These are phyloP conservation scores for Coemansia sp. DNA, from an alignment of 192 early-diverging fungal genomes.

Conservation along the genomic window DNA sequence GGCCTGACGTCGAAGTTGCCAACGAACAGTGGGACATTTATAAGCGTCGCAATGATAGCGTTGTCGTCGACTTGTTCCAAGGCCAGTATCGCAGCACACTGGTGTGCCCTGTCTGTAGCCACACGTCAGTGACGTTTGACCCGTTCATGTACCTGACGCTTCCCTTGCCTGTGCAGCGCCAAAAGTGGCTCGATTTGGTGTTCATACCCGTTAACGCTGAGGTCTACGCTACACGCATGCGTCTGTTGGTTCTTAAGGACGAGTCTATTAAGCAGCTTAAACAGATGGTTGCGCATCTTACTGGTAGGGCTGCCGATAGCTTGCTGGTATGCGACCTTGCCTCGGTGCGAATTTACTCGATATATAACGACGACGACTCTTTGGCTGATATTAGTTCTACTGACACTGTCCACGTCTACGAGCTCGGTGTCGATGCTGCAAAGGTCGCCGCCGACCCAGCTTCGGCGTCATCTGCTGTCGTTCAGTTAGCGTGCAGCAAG, in stretches of 20 bases:
- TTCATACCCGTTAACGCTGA: constrained; percentile 52
- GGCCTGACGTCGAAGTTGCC: constrained; percentile 70
- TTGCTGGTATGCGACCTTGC: constrained; percentile 42
- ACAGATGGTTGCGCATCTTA: constrained; percentile 59
- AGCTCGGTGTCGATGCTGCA: constrained; percentile 22
- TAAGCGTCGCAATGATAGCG: constrained; percentile 74
- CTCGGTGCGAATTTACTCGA: constrained; percentile 23
- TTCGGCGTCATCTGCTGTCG: constrained; percentile 9
- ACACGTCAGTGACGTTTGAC: constrained; percentile 78
- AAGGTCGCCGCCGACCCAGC: constrained; percentile 24
- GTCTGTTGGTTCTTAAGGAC: constrained; percentile 65
- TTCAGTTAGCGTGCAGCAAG: constrained; percentile 40
- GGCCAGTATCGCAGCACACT: constrained; percentile 69
- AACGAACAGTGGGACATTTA: constrained; percentile 74
- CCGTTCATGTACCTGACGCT: constrained; percentile 80
- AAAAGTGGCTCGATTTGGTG: constrained; percentile 57
- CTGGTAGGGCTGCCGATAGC: constrained; percentile 3
- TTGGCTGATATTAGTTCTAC: constrained; percentile 28
- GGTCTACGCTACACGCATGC: constrained; percentile 49
- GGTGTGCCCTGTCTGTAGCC: constrained; percentile 58
- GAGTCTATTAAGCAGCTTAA: constrained; percentile 63
- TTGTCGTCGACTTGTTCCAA: constrained; percentile 77
- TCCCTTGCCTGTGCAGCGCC: constrained; percentile 71
- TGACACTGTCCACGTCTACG: constrained; percentile 44
- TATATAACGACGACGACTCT: constrained; percentile 32